Conservation (phyloP, 2,329 filamentous ascomycete species). For the Rasamsonia emersonii region DNA sequence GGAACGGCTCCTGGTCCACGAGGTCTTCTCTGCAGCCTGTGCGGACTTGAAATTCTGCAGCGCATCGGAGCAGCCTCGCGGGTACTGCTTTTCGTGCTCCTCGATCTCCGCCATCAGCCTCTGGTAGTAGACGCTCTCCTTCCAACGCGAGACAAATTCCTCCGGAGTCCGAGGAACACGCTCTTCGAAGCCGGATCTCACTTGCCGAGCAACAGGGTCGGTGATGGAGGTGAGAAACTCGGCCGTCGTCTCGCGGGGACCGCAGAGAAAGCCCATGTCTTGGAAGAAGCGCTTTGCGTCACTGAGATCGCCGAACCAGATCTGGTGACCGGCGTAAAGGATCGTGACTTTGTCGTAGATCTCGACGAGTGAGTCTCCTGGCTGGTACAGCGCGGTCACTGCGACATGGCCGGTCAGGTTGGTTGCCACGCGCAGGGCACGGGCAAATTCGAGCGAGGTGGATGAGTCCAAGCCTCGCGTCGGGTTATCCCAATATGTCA, state of each 20-base stretch:
- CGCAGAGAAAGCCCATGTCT: conserved; percentile 55
- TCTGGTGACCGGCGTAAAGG: conserved; percentile 61
- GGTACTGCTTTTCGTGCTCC: conserved; percentile 27
- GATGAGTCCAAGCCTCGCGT: conserved; percentile 36
- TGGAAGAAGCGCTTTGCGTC: conserved; percentile 56
- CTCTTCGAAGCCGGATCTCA: conserved; percentile 50
- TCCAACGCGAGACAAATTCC: conserved; percentile 54
- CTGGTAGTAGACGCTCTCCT: conserved; percentile 40
- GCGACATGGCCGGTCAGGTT: conserved; percentile 28
- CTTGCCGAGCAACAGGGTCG: conserved; percentile 48
- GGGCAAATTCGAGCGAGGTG: conserved; percentile 44
- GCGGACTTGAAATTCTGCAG: conserved; percentile 29
- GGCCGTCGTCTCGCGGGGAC: conserved; percentile 52
- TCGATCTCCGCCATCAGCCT: conserved; percentile 33
- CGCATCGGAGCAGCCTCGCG: conserved; percentile 22
- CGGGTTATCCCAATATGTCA: conserved; percentile 24
- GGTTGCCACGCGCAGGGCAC: conserved; percentile 34
- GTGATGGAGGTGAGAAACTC: conserved; percentile 60
- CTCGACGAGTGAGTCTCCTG: not conserved
- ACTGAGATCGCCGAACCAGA: conserved; percentile 56
- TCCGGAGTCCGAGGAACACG: conserved; percentile 58
- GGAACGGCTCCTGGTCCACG: conserved; percentile 50
- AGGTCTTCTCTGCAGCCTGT: conserved; percentile 32
- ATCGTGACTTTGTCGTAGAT: conserved; percentile 53
- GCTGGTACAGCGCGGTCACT: not conserved